Conservation (phyloP, 345 rosid genomes). For the Arabidopsis thaliana region TAIR10.1 NC_003070.9:20237001-20237500, state of each 20-base stretch:
- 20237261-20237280: background rate
- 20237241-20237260: slow-evolving; percentile 46
- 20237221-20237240: slow-evolving; percentile 7
- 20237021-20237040: background rate
- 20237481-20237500: background rate
- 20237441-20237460: too few relatives aligned
- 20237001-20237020: slow-evolving; percentile 2
- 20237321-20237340: background rate
- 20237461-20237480: background rate
- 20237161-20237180: slow-evolving; percentile 5
- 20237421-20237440: too few relatives aligned
- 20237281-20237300: background rate
- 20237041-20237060: slow-evolving; percentile 8
- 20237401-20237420: too few relatives aligned
- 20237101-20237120: slow-evolving; percentile 6
- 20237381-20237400: too few relatives aligned
- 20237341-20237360: background rate
- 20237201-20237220: slow-evolving; percentile 30
- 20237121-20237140: slow-evolving; percentile 28
- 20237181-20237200: slow-evolving; percentile 38
- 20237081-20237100: background rate
- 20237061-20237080: slow-evolving; percentile 9
- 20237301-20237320: background rate
- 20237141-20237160: slow-evolving; percentile 19
- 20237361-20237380: background rate